phyloP scores from a whole-genome alignment of 257 asterid genomes.

The Thymus quinquecostatus region DNA sequence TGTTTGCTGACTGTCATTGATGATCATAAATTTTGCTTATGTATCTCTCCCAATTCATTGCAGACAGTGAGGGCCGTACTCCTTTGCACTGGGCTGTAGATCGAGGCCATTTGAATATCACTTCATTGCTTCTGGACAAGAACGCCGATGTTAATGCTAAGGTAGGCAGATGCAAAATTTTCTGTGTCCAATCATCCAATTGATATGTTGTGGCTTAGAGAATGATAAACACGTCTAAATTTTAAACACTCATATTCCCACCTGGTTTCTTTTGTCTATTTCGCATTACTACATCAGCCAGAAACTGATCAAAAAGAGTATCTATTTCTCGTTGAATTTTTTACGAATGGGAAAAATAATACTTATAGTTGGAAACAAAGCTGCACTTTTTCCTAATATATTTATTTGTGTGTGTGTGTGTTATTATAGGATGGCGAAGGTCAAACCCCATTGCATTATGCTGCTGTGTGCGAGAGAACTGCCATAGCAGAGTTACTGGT shows the following conservation, averaged over 20 bases:
- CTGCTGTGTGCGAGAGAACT: conserved; percentile 87
- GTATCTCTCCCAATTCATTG: conserved; percentile 35
- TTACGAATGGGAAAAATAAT: neutral
- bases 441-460: conserved; percentile 90
- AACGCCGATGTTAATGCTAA: conserved; percentile 80
- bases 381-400: neutral
- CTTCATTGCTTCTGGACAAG: conserved; percentile 67
- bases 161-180: conserved; percentile 45
- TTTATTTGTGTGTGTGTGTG: neutral
- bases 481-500: conserved; percentile 79
- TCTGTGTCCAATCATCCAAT: conserved; percentile 8
- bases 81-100: conserved; percentile 99
- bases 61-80: conserved; percentile 98
- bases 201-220: neutral
- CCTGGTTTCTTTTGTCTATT: neutral
- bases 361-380: neutral
- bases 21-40: neutral
- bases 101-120: conserved; percentile 78
- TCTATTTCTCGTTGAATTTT: neutral
- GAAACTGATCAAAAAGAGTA: neutral
- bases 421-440: conserved; percentile 82
- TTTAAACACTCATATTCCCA: neutral
- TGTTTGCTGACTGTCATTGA: neutral
- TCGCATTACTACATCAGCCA: neutral
- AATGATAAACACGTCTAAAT: neutral